Evolutionary conservation across 1,139 yeast species (phyloP).

Genomic region (Yamadazyma jaroonii): DNA sequence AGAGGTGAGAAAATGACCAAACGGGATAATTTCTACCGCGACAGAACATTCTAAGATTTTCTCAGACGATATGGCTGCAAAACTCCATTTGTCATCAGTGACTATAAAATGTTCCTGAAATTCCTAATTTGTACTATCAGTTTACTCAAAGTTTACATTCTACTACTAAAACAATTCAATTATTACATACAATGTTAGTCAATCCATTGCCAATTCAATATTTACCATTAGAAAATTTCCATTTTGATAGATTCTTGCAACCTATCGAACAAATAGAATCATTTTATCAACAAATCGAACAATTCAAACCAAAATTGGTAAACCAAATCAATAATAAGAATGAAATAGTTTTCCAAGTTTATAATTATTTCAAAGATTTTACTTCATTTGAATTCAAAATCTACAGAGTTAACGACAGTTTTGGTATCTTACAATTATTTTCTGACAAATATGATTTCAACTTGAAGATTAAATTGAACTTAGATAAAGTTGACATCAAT

Average conservation of each 20-base stretch:
- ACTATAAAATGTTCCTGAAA: not conserved
- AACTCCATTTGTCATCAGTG: conserved; percentile 1
- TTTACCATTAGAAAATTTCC: not conserved
- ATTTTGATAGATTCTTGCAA: not conserved
- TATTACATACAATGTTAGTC: conserved; percentile 13
- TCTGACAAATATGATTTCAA: conserved; percentile 34
- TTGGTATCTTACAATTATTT: conserved; percentile 27
- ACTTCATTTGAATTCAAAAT: conserved; percentile 39
- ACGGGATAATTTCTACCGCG: not conserved
- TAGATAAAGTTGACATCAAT: conserved; percentile 30
- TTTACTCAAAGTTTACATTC: too few relatives aligned
- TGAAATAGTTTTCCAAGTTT: conserved; percentile 37
- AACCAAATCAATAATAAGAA: conserved; percentile 39
- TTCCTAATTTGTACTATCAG: too few relatives aligned
- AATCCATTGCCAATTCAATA: conserved; percentile 13
- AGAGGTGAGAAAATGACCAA: not conserved
- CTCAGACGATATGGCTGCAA: not conserved
- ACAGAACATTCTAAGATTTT: not conserved
- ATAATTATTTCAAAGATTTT: conserved; percentile 35
- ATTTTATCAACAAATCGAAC: conserved; percentile 4
- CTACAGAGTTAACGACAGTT: conserved; percentile 18
- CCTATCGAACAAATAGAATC: conserved; percentile 6
- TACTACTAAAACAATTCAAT: not conserved
- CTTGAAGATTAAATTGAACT: conserved; percentile 31
- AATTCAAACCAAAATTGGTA: conserved; percentile 29